Percentiles rank a stretch among this genome's conserved stretches.
phyloP scores from a whole-genome alignment of 106 monocot species.

The Allium sativum region DNA sequence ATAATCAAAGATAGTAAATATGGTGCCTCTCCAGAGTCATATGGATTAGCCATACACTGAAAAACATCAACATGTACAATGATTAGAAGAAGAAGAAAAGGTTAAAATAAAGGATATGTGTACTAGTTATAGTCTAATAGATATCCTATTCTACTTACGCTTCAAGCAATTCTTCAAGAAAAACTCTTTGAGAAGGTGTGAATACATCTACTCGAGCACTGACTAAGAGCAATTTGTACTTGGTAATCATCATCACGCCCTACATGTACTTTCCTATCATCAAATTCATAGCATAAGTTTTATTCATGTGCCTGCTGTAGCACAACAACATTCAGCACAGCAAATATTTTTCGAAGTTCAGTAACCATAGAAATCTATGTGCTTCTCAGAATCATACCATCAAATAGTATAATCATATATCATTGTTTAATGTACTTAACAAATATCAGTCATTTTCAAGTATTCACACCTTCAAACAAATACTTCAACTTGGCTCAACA shows the following conservation, averaged over 20 bases:
- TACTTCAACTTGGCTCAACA: too few species aligned
- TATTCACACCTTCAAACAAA: too few species aligned
- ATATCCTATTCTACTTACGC: conserved; percentile 21
- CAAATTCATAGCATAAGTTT: too few species aligned
- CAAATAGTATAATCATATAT: too few species aligned
- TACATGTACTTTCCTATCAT: conserved; percentile 15
- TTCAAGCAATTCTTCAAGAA: conserved; percentile 60
- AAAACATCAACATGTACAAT: not conserved
- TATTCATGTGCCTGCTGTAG: too few species aligned
- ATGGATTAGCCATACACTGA: conserved; percentile 39
- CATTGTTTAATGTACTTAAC: too few species aligned
- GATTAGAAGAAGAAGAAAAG: not conserved
- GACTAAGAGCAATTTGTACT: conserved; percentile 71
- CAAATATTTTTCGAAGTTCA: too few species aligned
- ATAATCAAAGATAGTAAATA: conserved; percentile 52
- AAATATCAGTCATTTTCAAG: too few species aligned
- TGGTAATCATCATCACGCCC: conserved; percentile 53
- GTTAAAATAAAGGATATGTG: not conserved
- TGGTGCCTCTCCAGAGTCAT: conserved; percentile 54
- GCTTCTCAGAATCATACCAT: too few species aligned
- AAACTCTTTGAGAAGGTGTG: conserved; percentile 66
- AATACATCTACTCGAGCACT: conserved; percentile 85
- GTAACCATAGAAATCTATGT: too few species aligned
- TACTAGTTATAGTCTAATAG: not conserved
- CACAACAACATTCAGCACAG: too few species aligned